These are phyloP conservation scores for Debaryomyces sp. DNA, from an alignment of 1,139 yeast species.

Conservation along the genomic window DNA sequence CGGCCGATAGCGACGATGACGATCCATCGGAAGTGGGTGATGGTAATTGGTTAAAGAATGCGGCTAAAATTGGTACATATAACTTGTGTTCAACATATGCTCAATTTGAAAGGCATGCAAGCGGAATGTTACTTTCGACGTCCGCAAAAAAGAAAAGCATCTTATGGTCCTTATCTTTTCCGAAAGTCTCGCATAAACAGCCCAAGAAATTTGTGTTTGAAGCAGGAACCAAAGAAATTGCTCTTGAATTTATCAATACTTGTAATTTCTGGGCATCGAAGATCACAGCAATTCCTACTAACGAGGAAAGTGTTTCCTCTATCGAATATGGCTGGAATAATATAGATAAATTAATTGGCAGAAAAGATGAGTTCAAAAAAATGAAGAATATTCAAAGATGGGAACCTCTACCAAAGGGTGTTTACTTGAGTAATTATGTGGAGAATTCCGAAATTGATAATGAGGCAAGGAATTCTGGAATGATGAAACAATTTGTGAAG, in stretches of 20 bases:
- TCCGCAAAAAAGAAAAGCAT: conserved; percentile 13
- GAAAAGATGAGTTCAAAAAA: conserved; percentile 38
- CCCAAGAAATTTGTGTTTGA: conserved; percentile 48
- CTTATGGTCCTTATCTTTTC: conserved; percentile 44
- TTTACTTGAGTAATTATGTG: conserved; percentile 42
- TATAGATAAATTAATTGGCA: conserved; percentile 39
- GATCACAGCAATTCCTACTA: conserved; percentile 75
- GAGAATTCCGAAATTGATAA: conserved; percentile 20
- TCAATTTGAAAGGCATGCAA: conserved; percentile 33
- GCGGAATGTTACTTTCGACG: conserved; percentile 7
- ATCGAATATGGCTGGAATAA: conserved; percentile 83
- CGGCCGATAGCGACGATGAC: conserved; percentile 16
- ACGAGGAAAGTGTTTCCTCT: conserved; percentile 63
- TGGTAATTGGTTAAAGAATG: conserved; percentile 67
- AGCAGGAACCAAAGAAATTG: conserved; percentile 70
- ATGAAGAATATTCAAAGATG: conserved; percentile 39
- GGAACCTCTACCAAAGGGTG: conserved; percentile 47
- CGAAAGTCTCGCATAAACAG: conserved; percentile 34
- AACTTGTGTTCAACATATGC: conserved; percentile 55
- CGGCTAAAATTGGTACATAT: conserved; percentile 50
- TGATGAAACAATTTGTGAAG: conserved; percentile 51
- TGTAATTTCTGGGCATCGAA: conserved; percentile 93
- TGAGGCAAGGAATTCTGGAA: conserved; percentile 32
- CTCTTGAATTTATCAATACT: conserved; percentile 71
- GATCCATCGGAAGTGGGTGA: conserved; percentile 48